These are phyloP conservation scores for Musa acuminata DNA, from an alignment of 176 grass and related monocot species.

Conservation along the genomic window DNA sequence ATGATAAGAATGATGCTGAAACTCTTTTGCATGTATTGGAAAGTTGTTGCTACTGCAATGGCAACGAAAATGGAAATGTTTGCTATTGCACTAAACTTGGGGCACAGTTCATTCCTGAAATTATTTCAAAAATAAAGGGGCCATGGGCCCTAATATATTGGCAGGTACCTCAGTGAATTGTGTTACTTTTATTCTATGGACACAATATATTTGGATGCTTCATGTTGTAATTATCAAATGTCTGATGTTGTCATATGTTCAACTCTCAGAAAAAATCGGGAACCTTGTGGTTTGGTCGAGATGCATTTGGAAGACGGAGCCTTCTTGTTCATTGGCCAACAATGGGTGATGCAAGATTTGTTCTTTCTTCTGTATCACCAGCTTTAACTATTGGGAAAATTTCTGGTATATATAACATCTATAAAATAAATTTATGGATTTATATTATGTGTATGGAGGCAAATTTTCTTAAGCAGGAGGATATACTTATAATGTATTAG, in stretches of 20 bases:
- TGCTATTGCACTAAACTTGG: constrained; percentile 22
- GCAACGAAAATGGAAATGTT: constrained; percentile 19
- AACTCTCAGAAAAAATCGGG: constrained; percentile 45
- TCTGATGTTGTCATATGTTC: constrained; percentile 6
- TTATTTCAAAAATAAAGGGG: constrained; percentile 68
- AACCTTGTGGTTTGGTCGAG: constrained; percentile 68
- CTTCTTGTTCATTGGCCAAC: constrained; percentile 83
- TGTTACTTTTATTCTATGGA: not conserved
- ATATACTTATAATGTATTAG: not conserved
- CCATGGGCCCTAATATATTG: constrained; percentile 93
- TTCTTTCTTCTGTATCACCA: constrained; percentile 72
- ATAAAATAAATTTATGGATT: not conserved
- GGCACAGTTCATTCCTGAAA: constrained; percentile 36
- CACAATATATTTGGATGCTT: not conserved
- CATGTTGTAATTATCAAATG: constrained; percentile 14
- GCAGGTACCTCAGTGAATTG: constrained; percentile 40
- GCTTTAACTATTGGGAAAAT: constrained; percentile 24
- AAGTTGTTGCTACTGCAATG: constrained; percentile 40
- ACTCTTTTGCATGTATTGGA: constrained; percentile 60
- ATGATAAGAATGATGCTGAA: constrained; percentile 55
- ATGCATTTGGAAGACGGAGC: constrained; percentile 85
- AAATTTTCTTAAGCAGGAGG: not conserved
- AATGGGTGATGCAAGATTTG: constrained; percentile 49
- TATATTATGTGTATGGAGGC: not conserved
- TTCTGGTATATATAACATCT: constrained; percentile 21